Percentiles rank a stretch among this genome's conserved stretches.
Evolutionary conservation across 352 stramenopile species (phyloP).

Genomic region (Globisporangium iwayamae): DNA sequence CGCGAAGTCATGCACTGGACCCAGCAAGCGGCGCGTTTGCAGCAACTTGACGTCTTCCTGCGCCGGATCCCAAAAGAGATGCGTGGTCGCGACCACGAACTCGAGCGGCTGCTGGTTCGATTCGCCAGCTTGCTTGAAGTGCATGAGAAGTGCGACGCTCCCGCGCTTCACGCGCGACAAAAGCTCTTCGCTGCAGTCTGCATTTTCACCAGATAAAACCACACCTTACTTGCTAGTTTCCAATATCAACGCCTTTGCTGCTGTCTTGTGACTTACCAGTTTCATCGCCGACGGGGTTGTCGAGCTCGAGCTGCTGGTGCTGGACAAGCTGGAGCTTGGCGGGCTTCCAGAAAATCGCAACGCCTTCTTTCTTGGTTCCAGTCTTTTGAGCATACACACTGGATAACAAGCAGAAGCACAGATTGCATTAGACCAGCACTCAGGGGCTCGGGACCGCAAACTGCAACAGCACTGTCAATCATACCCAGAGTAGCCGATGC

Average conservation of each 20-base stretch:
- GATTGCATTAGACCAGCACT: neutral
- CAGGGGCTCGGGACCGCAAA: neutral
- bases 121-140: slow-evolving; percentile 40
- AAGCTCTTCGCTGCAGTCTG: slow-evolving; percentile 56
- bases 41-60: slow-evolving; percentile 84
- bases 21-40: slow-evolving; percentile 59
- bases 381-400: slow-evolving; percentile 78
- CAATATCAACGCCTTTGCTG: neutral
- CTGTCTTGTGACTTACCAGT: slow-evolving; percentile 26
- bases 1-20: slow-evolving; percentile 36
- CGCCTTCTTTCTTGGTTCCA: slow-evolving; percentile 52
- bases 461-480: neutral
- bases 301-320: slow-evolving; percentile 40
- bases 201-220: neutral
- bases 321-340: slow-evolving; percentile 41
- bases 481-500: slow-evolving; percentile 63
- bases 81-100: slow-evolving; percentile 75
- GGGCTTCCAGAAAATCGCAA: slow-evolving; percentile 73
- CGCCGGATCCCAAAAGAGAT: slow-evolving; percentile 81
- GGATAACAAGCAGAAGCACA: neutral
- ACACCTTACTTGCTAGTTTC: neutral
- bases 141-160: slow-evolving; percentile 51
- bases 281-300: slow-evolving; percentile 50
- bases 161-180: slow-evolving; percentile 41
- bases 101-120: slow-evolving; percentile 16